Base-by-base conservation (phyloP, 2,329 filamentous ascomycete species). In the Fusarium foetens region DNA sequence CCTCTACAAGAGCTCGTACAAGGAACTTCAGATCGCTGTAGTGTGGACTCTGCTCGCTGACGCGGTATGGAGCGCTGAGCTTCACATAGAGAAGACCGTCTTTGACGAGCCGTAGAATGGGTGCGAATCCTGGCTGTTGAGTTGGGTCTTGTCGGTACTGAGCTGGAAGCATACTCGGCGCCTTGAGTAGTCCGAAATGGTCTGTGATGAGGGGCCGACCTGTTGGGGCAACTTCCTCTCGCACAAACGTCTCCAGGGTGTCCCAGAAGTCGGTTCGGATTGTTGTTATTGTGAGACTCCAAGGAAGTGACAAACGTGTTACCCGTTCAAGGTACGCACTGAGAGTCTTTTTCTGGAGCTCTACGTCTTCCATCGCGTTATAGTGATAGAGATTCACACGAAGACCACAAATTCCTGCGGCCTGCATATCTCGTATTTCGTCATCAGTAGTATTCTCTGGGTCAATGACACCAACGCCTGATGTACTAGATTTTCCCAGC, bases 31-130 rank as follows among this genome's bases (percentile, higher is more conserved):
- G 53, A 39, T 83, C 81, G 10, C 73, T 61, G 63, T 81, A 82
- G 1, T 36, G n/a, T 2, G 80, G 80, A 3, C 72, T 77, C 23
- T 74, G 55, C 3, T 77, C 76, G 39, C 76, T 79, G 10, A 81
- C 74, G 1, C 81, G 78, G 19, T 83, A 82, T 1, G 81, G 81
- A 5, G 80, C 81, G 52, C 81, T 82, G 11, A 83, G 67, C 36
- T 83, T 83, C 9, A 83, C 76, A 64, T 76, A 82, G 2, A 83
- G 66, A 49, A 77, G 75, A 5, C 81, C 80, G 4, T 72, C 64
- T 4, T 69, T 72, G 7, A 82, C 71, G 2, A 83, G 70, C 9
- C 75, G 72, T 42, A 81, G 51, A 0, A 72, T 65, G 0, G 70
- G 35, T 13, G 61, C 54, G 21, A 69, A 73, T 4, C 70, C 68